Evolutionary conservation across 2,329 filamentous ascomycete species (phyloP).

Genomic region (Ophiostoma tasmaniense): DNA sequence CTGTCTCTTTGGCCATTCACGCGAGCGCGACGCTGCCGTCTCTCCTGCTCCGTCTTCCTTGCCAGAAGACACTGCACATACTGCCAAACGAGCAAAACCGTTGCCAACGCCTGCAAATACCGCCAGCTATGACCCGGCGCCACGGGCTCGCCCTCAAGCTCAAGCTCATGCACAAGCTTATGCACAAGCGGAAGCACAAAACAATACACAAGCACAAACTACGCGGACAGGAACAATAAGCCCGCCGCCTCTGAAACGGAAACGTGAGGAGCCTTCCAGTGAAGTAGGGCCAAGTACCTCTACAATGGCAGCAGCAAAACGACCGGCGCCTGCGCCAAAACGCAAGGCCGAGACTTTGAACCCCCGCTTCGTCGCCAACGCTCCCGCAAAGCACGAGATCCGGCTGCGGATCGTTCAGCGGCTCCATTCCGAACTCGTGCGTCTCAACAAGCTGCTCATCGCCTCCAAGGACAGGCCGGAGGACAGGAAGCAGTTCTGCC

Average conservation of each 20-base stretch:
- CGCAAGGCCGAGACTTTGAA: slow-evolving; percentile 50
- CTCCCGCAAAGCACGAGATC: slow-evolving; percentile 49
- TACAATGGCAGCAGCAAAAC: background rate
- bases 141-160: too few relatives aligned
- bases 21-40: background rate
- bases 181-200: background rate
- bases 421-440: slow-evolving; percentile 56
- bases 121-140: background rate
- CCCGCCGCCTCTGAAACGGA: slow-evolving; percentile 18
- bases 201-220: background rate
- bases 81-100: background rate
- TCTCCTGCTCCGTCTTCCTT: background rate
- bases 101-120: background rate
- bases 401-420: slow-evolving; percentile 51
- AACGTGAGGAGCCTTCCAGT: slow-evolving; percentile 1
- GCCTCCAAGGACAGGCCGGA: slow-evolving; percentile 37
- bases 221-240: background rate
- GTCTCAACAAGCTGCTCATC: slow-evolving; percentile 56
- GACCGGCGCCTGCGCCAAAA: slow-evolving; percentile 5
- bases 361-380: slow-evolving; percentile 53
- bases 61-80: background rate
- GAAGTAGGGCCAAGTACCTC: background rate
- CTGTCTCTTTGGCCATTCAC: slow-evolving; percentile 22
- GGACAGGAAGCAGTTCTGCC: slow-evolving; percentile 43
- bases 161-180: too few relatives aligned